Evolutionary conservation across 2,329 filamentous ascomycete genomes (phyloP), one percentile per base, ranked within the genome.

Genomic region (Sclerotinia spermophila): DNA sequence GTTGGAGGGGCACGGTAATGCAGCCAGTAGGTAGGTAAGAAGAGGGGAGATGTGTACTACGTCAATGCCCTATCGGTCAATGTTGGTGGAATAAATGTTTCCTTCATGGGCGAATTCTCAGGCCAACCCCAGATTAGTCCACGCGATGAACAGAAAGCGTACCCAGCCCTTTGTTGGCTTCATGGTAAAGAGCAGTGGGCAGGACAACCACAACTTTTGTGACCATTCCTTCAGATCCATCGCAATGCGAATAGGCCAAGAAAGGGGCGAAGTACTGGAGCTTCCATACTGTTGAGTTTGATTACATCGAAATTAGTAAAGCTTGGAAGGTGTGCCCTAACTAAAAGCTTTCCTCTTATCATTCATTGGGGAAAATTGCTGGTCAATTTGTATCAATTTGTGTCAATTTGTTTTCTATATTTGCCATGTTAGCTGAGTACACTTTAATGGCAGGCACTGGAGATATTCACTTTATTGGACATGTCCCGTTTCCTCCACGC

Each of bases 401-500:
- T 53, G n/a, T 65, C 45, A 53, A 65, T 65, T 33, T 40, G 45
- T 53, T 53, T 40, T 66, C 62, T 66, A 53, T 53, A 40, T 53
- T 53, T 8, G 11, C 40, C 27, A 53, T 53, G 35, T 66, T 53
- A 66, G 62, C 17, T 30, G 19, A 27, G 45, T 35, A 21, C 45
- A 42, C 17, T 30, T 30, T 11, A 8, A 30, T 15, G 2, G 10
- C 27, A 27, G 5, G 5, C 21, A 27, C 17, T 42, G 45, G 3
- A 19, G 24, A 27, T 56, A 40, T 71, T 75, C 71, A 77, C 75
- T 75, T 76, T 76, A 75, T 65, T 74, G 72, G 68, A 72, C 70
- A 71, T 66, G 73, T 68, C 76, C 76, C 73, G 74, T 77, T 77
- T 76, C 76, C 77, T 76, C 76, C 75, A 77, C 73, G 69, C 73